A percentile compares a stretch with the other conserved stretches of the same genome.
phyloP scores from a whole-genome alignment of 1,139 yeast species.

The Nakaseomyces delphensis region DNA sequence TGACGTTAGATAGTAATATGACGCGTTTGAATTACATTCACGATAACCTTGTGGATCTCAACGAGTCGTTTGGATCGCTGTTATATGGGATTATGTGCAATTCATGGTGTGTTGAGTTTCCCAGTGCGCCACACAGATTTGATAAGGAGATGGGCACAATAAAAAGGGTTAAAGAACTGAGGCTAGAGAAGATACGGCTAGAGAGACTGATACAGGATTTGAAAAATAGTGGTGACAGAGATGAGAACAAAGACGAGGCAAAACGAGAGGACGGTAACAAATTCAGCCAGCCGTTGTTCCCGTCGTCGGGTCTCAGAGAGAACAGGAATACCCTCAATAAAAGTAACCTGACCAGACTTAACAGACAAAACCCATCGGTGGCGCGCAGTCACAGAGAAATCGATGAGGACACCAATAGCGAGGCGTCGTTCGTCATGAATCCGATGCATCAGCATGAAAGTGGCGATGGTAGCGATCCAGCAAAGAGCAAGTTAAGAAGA shows the following conservation, averaged over 20 bases:
- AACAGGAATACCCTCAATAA: neutral
- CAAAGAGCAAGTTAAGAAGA: slow-evolving; percentile 22
- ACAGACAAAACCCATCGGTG: slow-evolving; percentile 1
- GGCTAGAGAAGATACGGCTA: slow-evolving; percentile 18
- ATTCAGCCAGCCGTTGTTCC: slow-evolving; percentile 1
- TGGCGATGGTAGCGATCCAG: slow-evolving; percentile 4
- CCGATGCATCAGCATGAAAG: slow-evolving; percentile 15
- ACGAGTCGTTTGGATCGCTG: slow-evolving; percentile 55
- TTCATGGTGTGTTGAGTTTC: slow-evolving; percentile 58
- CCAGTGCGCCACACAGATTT: slow-evolving; percentile 25
- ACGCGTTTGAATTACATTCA: slow-evolving; percentile 42
- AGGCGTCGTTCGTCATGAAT: slow-evolving; percentile 30
- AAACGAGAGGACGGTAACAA: neutral
- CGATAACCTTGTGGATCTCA: slow-evolving; percentile 45
- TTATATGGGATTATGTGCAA: slow-evolving; percentile 54
- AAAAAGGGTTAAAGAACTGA: slow-evolving; percentile 16
- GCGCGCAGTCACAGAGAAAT: slow-evolving; percentile 10
- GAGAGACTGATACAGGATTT: slow-evolving; percentile 5
- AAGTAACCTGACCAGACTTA: neutral
- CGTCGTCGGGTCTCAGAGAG: neutral
- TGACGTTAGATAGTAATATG: slow-evolving; percentile 43
- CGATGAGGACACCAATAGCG: slow-evolving; percentile 29
- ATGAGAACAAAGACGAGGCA: neutral
- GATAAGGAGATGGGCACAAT: slow-evolving; percentile 20
- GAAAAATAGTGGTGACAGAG: neutral